phyloP scores from a whole-genome alignment of 495 filamentous ascomycete species.

The Sphaerosporella brunnea region DNA sequence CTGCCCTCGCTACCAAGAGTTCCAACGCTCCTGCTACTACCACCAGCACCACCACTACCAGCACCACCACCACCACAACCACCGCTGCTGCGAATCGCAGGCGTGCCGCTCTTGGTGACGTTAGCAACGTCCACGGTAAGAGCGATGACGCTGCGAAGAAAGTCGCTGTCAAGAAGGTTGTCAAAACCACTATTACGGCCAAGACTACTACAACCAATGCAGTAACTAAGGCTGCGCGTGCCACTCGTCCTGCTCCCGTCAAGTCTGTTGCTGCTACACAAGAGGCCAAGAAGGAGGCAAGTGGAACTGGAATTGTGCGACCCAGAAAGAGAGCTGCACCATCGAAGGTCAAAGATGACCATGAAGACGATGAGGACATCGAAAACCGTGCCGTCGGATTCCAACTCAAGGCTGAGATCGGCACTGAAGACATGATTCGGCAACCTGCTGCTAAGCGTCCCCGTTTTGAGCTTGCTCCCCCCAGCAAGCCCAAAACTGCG shows the following conservation, averaged over 20 bases:
- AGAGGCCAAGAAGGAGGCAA: constrained; percentile 18
- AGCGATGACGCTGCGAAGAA: constrained; percentile 44
- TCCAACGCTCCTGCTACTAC: constrained; percentile 45
- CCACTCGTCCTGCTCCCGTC: constrained; percentile 18
- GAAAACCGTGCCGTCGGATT: neutral
- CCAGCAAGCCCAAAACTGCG: constrained; percentile 4
- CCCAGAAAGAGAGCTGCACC: constrained; percentile 21
- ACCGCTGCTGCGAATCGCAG: constrained; percentile 37
- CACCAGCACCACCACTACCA: constrained; percentile 61
- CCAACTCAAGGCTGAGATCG: constrained; percentile 15
- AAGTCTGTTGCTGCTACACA: constrained; percentile 18
- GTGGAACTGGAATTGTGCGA: constrained; percentile 22
- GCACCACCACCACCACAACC: constrained; percentile 34
- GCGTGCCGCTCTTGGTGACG: constrained; percentile 71
- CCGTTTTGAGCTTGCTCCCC: no score
- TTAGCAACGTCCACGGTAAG: constrained; percentile 75
- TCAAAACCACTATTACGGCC: constrained; percentile 31
- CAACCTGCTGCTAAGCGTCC: constrained; percentile 15
- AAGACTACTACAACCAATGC: constrained; percentile 26
- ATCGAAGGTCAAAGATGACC: constrained; percentile 18
- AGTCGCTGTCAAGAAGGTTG: constrained; percentile 31
- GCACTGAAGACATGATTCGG: constrained; percentile 22
- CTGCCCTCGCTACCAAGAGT: constrained; percentile 41
- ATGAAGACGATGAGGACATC: constrained; percentile 10
- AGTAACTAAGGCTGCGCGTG: constrained; percentile 20